Evolutionary conservation across 2,329 filamentous ascomycete species (phyloP), one percentile per base, ranked within the genome.

Genomic region (Tolypocladium pustulatum): DNA sequence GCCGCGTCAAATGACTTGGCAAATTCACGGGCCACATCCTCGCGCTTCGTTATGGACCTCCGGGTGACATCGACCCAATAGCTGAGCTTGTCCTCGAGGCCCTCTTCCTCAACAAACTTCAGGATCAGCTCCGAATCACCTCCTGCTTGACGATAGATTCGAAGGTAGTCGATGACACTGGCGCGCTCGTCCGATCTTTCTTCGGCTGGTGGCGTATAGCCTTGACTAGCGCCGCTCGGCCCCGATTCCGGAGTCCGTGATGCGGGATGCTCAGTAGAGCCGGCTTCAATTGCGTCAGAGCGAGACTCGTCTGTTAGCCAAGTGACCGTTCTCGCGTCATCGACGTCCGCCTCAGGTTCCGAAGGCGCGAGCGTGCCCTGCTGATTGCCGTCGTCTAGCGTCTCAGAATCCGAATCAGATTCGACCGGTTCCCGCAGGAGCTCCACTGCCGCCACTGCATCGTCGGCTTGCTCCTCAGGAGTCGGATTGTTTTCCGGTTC

Each of bases 101-200:
- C 78, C 64, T 88, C 84, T 41, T 83, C 78, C 43, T 81, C 78
- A 37, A 88, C 84, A 27, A 89, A 83, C 46, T 78, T 74, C 3
- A 87, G 63, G 32, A 89, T 83, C 60, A 77, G 78, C 40, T 81
- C 76, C 0, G 79, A 78, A 63, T 88, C 79, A 5, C 85, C 85
- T 51, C 78, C 78, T 1, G 84, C 84, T 58, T 81, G 81, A 49
- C 78, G 76, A 70, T 84, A 86, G 41, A 82, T 85, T 58, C 75
- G 77, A 63, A 80, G 73, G 58, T 72, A 73, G n/a, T 73, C 69
- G 40, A 67, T 63, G 9, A 72, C 64, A 17, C 65, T 69, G 13
- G 66, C 64, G 54, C 63, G 63, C 37, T 67, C 63, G 32, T 59
- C 55, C 25, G 20, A 15, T 12, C 27, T n/a, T 25, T 37, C 37